phyloP scores from a whole-genome alignment of 1,284 basidiomycete species.

The Mycena sp. region DNA sequence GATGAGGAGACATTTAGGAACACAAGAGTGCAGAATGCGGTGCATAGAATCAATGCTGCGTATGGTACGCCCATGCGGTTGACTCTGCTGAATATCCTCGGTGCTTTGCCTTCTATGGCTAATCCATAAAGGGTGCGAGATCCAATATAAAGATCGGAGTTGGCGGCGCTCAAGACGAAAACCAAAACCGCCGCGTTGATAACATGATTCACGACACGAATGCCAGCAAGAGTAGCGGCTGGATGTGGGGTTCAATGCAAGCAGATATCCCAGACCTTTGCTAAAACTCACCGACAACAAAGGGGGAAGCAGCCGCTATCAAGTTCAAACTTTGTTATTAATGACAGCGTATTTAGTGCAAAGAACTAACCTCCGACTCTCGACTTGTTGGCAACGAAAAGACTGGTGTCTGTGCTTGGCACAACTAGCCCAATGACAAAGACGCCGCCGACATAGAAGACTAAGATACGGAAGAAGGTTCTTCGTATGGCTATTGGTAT shows the following conservation, averaged over 20 bases:
- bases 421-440: conserved; percentile 77
- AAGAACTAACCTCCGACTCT: conserved; percentile 55
- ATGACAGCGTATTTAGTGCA: neutral
- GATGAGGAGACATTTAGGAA: conserved; percentile 60
- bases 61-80: conserved; percentile 74
- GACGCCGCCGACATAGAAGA: conserved; percentile 79
- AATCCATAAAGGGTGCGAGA: conserved; percentile 78
- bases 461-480: conserved; percentile 55
- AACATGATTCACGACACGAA: conserved; percentile 71
- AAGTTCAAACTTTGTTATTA: neutral
- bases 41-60: conserved; percentile 60
- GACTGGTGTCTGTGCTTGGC: conserved; percentile 52
- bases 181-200: conserved; percentile 75
- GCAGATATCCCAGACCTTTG: too few relatives aligned
- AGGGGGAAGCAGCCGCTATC: conserved; percentile 75
- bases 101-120: conserved; percentile 73
- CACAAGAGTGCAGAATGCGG: conserved; percentile 63
- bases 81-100: conserved; percentile 60
- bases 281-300: conserved; percentile 67
- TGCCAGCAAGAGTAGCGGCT: conserved; percentile 65
- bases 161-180: conserved; percentile 79
- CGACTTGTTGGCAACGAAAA: conserved; percentile 67
- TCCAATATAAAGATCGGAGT: conserved; percentile 79
- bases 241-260: neutral
- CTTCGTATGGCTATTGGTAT: conserved; percentile 57